phyloP scores from a whole-genome alignment of 2,329 filamentous ascomycete species.

The Aspergillus pseudotamarii region DNA sequence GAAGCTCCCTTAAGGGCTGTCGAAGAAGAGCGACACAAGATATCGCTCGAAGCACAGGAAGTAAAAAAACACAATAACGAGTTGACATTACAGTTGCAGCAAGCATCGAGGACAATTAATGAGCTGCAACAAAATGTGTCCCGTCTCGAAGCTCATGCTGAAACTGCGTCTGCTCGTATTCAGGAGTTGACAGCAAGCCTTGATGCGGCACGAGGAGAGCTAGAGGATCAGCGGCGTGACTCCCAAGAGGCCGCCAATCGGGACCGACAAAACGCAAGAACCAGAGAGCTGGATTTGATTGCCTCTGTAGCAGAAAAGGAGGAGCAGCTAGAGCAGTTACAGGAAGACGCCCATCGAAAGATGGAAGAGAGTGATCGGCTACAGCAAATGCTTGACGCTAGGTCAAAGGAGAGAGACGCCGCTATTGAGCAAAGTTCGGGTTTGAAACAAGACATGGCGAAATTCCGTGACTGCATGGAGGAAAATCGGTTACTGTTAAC shows the following conservation, averaged over 20 bases:
- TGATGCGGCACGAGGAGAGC: slow-evolving; percentile 36
- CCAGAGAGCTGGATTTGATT: slow-evolving; percentile 47
- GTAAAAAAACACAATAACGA: slow-evolving; percentile 38
- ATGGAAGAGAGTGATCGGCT: slow-evolving; percentile 25
- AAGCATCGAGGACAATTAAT: slow-evolving; percentile 39
- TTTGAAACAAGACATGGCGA: slow-evolving; percentile 31
- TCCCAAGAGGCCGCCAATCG: slow-evolving; percentile 32
- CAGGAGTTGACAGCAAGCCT: slow-evolving; percentile 39
- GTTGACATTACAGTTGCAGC: slow-evolving; percentile 40
- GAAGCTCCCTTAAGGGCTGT: slow-evolving; percentile 56
- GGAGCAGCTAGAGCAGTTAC: slow-evolving; percentile 47
- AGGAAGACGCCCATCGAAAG: slow-evolving; percentile 36
- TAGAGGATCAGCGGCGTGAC: slow-evolving; percentile 39
- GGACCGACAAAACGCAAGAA: slow-evolving; percentile 34
- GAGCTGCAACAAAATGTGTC: slow-evolving; percentile 45
- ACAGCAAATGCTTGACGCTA: slow-evolving; percentile 22
- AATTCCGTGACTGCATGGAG: slow-evolving; percentile 26
- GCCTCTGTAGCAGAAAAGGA: slow-evolving; percentile 48
- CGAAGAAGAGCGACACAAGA: slow-evolving; percentile 33
- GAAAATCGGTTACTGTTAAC: slow-evolving; percentile 18
- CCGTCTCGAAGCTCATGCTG: slow-evolving; percentile 40
- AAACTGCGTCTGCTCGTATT: slow-evolving; percentile 41
- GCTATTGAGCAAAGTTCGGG: slow-evolving; percentile 22
- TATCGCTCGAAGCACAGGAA: slow-evolving; percentile 41
- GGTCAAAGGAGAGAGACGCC: slow-evolving; percentile 28